Base-by-base conservation (phyloP, 2,329 filamentous ascomycete species). In the Epichloe scottii region DNA sequence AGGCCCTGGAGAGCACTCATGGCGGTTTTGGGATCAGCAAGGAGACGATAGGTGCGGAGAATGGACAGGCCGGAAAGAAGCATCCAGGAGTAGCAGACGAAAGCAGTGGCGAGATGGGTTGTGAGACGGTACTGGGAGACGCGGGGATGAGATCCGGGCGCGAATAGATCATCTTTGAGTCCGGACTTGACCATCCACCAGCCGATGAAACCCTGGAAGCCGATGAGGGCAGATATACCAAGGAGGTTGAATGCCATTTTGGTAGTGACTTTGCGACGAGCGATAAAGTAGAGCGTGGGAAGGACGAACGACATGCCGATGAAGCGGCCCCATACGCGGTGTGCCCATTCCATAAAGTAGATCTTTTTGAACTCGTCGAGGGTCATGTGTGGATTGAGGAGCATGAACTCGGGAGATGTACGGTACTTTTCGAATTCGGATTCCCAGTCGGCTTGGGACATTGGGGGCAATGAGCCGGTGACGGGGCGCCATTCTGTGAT, bases 141-240 rank as follows among this genome's bases (percentile, higher is more conserved):
- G 53, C 93, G 82, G 0, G 93, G 93, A 66, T 95, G 89, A 51
- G 84, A 86, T 12, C 90, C 93, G 2, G 88, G 85, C 19, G 87
- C 87, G 64, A 98, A 96, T 30, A 98, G 78, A 66, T 98, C 93
- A 64, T 97, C 93, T 66, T 91, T 94, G 55, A 98, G 75, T 2
- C 93, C 93, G 11, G 87, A 94, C 69, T 94, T 94, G 59, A 98
- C 93, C 93, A 98, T 98, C 89, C 93, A 98, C 93, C 93, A 98
- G 50, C 93, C 93, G 56, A 98, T 84, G 62, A 93, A 80, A 43
- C 93, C 93, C 68, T 98, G 93, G 67, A 95, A 93, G 50, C 89
- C 93, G 61, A 98, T 96, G 60, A 97, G 75, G 46, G 78, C 81
- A 42, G 88, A 87, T 56, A 98, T 97, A 12, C 89, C 91, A 40